These are phyloP conservation scores for Umbelopsis ramanniana DNA, from an alignment of 192 early-diverging fungal genomes.

Conservation along the genomic window DNA sequence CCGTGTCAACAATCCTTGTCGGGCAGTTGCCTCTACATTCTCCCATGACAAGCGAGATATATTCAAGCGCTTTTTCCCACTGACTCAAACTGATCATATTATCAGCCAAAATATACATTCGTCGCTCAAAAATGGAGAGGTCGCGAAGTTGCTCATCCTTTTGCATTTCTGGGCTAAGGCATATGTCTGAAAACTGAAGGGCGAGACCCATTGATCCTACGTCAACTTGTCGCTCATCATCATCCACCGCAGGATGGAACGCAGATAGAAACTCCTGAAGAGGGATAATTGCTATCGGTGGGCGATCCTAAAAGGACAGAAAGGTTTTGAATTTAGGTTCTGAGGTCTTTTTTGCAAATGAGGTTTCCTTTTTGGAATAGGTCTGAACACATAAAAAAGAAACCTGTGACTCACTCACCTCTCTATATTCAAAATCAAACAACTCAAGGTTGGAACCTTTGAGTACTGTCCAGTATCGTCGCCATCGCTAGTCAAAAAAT, in stretches of 20 bases:
- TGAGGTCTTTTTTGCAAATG: background rate
- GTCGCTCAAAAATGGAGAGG: slow-evolving; percentile 23
- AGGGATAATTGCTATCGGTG: slow-evolving; percentile 34
- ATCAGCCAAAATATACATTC: slow-evolving; percentile 39
- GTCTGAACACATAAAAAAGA: background rate
- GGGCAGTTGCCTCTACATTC: background rate
- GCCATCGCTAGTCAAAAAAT: slow-evolving; percentile 25
- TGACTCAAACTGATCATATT: slow-evolving; percentile 22
- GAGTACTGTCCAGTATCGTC: slow-evolving; percentile 40
- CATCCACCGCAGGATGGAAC: slow-evolving; percentile 27
- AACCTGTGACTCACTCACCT: slow-evolving; percentile 25
- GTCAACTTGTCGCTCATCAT: slow-evolving; percentile 32
- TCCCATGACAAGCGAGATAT: slow-evolving; percentile 17
- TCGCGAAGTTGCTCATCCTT: background rate
- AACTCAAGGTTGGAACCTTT: slow-evolving; percentile 31
- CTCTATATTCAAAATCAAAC: slow-evolving; percentile 45
- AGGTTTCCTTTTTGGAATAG: background rate
- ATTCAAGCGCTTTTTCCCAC: slow-evolving; percentile 32
- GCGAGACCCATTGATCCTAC: slow-evolving; percentile 30
- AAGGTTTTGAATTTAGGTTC: too few species aligned
- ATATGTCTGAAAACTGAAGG: slow-evolving; percentile 32
- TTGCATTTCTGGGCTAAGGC: slow-evolving; percentile 1
- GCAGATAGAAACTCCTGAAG: slow-evolving; percentile 25
- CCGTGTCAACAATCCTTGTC: background rate
- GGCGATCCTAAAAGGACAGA: slow-evolving; percentile 24